Base-by-base conservation (phyloP, 169 alveolate species). In the Ichthyophthirius multifiliis region DNA sequence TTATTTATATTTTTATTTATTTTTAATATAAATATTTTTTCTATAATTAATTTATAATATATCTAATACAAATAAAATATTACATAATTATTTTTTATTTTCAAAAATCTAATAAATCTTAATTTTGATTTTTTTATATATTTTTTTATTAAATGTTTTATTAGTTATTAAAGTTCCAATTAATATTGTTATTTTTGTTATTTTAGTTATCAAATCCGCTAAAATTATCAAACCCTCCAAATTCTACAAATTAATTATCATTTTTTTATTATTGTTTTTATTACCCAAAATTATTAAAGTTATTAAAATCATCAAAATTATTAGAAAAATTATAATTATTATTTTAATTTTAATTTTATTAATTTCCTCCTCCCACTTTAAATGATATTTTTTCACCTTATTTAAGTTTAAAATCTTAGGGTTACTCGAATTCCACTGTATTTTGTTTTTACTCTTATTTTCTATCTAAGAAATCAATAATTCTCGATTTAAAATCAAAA, bases 401-500 rank as follows among this genome's bases (percentile, higher is more conserved):
- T 27, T 55, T 55, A 0, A 55, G 39, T 10, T 34, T 27, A 55
- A 55, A 55, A 55, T 55, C 71, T 55, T 55, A 34, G 0, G 0
- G 1, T 2, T n/a, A 10, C 10, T 55, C 18, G 41, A 55, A 2
- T 12, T 55, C 71, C 3, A 55, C 2, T n/a, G 23, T 2, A 27
- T 55, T 18, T n/a, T 27, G 13, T 27, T 2, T 27, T 55, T 55
- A 27, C 43, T 55, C 71, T 13, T 18, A 27, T 5, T 55, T 55
- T 27, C 71, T 55, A 27, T 55, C 71, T 13, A 27, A 55, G 18
- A 55, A 55, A 55, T 55, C 71, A 1, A 55, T 55, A 55, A 55
- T 55, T 27, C 71, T 34, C 23, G 71, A 55, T 55, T 39, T 55
- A 55, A 55, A 55, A 55, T 55, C 71, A 39, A 55, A 55, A 27